Evolutionary conservation across 495 filamentous ascomycete genomes (phyloP).

Genomic region (Cudoniella acicularis): DNA sequence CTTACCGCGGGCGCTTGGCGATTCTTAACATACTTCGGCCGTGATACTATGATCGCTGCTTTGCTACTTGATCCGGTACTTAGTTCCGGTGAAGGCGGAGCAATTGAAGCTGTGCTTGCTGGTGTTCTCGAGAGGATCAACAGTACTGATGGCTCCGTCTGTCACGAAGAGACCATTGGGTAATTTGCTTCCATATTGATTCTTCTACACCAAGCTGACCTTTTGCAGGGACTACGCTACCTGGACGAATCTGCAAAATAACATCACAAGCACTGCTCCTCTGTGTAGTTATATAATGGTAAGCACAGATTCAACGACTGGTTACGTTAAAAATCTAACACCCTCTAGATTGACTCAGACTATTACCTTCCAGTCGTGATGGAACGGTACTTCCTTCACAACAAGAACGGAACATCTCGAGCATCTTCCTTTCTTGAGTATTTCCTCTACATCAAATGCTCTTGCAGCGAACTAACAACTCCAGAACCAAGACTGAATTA

Average conservation of each 20-base stretch:
- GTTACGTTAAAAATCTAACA: not conserved
- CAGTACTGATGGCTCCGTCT: conserved; percentile 53
- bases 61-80: conserved; percentile 56
- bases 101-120: conserved; percentile 57
- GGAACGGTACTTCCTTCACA: conserved; percentile 54
- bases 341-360: conserved; percentile 52
- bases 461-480: not conserved
- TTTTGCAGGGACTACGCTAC: conserved; percentile 54
- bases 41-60: conserved; percentile 58
- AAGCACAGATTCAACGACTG: not conserved
- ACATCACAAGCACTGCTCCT: conserved; percentile 48
- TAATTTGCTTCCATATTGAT: conserved; percentile 15
- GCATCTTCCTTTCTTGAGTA: conserved; percentile 43
- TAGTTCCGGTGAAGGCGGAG: conserved; percentile 50
- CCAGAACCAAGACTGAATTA: conserved; percentile 40
- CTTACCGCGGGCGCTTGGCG: conserved; percentile 63
- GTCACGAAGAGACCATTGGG: conserved; percentile 65
- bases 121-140: conserved; percentile 59
- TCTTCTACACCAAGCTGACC: not conserved
- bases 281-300: conserved; percentile 60
- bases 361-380: conserved; percentile 56
- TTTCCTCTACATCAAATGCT: conserved; percentile 2
- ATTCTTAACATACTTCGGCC: conserved; percentile 64
- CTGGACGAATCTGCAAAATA: conserved; percentile 50
- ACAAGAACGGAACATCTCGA: conserved; percentile 37